phyloP scores from a whole-genome alignment of 1,139 yeast species.

The Pneumocystis carinii region DNA sequence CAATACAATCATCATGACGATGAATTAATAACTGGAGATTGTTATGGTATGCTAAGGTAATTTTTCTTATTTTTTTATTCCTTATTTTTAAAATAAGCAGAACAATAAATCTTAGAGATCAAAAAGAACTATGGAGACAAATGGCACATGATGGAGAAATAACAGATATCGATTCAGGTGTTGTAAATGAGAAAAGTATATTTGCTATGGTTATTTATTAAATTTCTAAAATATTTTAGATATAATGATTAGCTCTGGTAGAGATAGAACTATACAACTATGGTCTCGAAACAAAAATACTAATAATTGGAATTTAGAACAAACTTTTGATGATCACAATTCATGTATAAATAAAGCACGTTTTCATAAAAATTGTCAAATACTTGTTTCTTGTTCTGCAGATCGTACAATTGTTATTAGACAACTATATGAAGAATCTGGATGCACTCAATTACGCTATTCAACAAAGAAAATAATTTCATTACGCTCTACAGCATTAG shows the following conservation, averaged over 20 bases:
- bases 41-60: background rate
- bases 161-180: background rate
- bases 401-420: background rate
- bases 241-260: background rate
- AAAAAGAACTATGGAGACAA: background rate
- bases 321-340: background rate
- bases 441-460: background rate
- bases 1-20: background rate
- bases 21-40: background rate
- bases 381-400: background rate
- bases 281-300: background rate
- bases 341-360: background rate
- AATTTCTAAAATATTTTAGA: background rate
- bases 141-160: constrained; percentile 1
- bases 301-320: background rate
- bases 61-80: background rate
- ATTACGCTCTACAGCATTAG: background rate
- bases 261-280: background rate
- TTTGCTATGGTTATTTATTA: background rate
- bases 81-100: background rate
- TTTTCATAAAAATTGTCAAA: background rate
- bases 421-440: background rate
- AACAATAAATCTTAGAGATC: background rate
- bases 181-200: background rate
- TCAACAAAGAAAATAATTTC: background rate